These are phyloP conservation scores for Paramecium sexaurelia DNA, from an alignment of 73 alveolate genomes.

Conservation along the genomic window DNA sequence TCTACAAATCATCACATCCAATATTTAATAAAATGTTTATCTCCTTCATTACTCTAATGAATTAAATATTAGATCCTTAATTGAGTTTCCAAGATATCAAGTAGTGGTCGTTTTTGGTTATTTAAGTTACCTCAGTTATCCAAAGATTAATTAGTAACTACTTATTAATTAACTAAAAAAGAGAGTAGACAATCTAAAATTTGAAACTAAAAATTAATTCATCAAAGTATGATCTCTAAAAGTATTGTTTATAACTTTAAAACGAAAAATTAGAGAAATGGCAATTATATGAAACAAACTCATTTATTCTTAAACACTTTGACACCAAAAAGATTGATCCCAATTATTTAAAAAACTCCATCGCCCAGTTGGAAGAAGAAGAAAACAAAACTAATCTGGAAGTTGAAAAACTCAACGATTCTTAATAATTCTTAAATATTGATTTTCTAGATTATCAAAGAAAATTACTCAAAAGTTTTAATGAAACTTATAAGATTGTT, in stretches of 20 bases:
- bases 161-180: background rate
- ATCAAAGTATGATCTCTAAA: background rate
- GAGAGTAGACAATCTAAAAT: background rate
- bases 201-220: background rate
- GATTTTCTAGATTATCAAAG: background rate
- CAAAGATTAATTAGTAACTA: background rate
- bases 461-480: background rate
- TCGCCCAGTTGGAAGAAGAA: background rate
- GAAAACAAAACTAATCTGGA: background rate
- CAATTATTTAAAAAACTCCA: background rate
- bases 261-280: background rate
- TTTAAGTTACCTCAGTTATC: background rate
- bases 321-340: background rate
- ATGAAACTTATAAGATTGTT: background rate
- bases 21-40: background rate
- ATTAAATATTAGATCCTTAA: background rate
- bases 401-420: background rate
- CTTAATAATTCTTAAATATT: background rate
- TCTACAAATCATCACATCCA: background rate
- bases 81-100: background rate
- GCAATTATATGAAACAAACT: background rate
- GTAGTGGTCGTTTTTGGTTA: background rate
- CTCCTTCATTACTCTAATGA: background rate
- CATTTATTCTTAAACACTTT: background rate
- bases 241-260: background rate